Conservation (phyloP, 1,284 basidiomycete species). For the Ganoderma multipileum region DNA sequence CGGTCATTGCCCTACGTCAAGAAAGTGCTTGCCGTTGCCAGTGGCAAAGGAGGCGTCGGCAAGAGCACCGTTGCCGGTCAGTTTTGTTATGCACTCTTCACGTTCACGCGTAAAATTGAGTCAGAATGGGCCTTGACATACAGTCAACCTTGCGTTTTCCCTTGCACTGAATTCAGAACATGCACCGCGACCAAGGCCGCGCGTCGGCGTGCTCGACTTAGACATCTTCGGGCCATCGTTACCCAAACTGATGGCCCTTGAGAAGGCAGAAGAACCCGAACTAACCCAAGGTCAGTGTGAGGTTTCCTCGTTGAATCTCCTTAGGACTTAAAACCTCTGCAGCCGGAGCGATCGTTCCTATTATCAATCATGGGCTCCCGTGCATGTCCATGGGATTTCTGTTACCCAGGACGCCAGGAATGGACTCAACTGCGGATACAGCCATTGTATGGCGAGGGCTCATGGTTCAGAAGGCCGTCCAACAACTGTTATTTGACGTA, state of each 20-base stretch:
- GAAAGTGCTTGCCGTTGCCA: slow-evolving; percentile 86
- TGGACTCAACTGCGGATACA: slow-evolving; percentile 63
- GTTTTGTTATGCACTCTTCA: slow-evolving; percentile 24
- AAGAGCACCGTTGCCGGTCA: slow-evolving; percentile 94
- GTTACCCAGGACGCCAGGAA: slow-evolving; percentile 56
- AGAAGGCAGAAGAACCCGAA: slow-evolving; percentile 80
- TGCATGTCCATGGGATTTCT: slow-evolving; percentile 98
- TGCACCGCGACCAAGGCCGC: slow-evolving; percentile 44
- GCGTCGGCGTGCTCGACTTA: slow-evolving; percentile 91
- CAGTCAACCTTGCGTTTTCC: slow-evolving; percentile 86
- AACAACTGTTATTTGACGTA: slow-evolving; percentile 96
- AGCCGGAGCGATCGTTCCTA: slow-evolving; percentile 85
- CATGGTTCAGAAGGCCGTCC: slow-evolving; percentile 99
- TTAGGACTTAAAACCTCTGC: slow-evolving; percentile 4
- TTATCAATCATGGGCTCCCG: slow-evolving; percentile 89
- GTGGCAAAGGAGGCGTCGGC: slow-evolving; percentile 97
- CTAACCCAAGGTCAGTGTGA: slow-evolving; percentile 71
- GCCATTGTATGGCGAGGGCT: slow-evolving; percentile 96
- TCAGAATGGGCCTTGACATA: not conserved
- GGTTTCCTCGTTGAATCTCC: not conserved
- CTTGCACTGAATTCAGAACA: slow-evolving; percentile 58
- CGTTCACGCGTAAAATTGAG: not conserved
- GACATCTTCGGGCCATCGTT: slow-evolving; percentile 97
- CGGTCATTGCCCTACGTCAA: slow-evolving; percentile 70
- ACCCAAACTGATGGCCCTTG: slow-evolving; percentile 95